These are phyloP conservation scores for Colletotrichum tropicale DNA, from an alignment of 2,329 filamentous ascomycete species.

Conservation along the genomic window DNA sequence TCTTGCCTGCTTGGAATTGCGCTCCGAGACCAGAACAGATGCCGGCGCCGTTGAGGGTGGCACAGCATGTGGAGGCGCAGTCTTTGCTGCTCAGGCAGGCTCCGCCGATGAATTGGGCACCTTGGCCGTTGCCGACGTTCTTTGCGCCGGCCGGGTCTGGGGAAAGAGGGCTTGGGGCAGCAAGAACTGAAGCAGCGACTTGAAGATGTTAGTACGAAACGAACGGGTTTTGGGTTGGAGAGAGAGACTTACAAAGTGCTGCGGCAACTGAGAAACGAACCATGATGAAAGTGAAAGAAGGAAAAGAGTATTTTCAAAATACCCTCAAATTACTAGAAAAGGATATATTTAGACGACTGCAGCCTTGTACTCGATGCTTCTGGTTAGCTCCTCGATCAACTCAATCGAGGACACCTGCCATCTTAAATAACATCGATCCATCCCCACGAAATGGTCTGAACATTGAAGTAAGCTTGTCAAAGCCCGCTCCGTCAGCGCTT, in stretches of 20 bases:
- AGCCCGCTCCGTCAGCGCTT: neutral
- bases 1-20: slow-evolving; percentile 30
- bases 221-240: neutral
- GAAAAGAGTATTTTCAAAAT: neutral
- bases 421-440: neutral
- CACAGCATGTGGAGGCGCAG: slow-evolving; percentile 29
- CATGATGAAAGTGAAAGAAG: neutral
- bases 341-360: neutral
- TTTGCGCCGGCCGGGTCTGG: slow-evolving; percentile 30
- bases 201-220: neutral
- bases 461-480: neutral
- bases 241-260: slow-evolving; percentile 9
- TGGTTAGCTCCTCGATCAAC: neutral
- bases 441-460: neutral
- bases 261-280: slow-evolving; percentile 10
- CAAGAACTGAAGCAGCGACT: slow-evolving; percentile 23
- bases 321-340: neutral
- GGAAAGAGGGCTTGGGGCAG: slow-evolving; percentile 23
- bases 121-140: slow-evolving; percentile 29
- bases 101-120: slow-evolving; percentile 33
- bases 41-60: slow-evolving; percentile 23
- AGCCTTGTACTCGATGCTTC: neutral
- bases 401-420: neutral
- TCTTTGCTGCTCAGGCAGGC: slow-evolving; percentile 30
- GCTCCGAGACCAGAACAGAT: slow-evolving; percentile 30